Evolutionary conservation across 2,329 filamentous ascomycete species (phyloP).

Genomic region (Chaetoscypha palmicola): DNA sequence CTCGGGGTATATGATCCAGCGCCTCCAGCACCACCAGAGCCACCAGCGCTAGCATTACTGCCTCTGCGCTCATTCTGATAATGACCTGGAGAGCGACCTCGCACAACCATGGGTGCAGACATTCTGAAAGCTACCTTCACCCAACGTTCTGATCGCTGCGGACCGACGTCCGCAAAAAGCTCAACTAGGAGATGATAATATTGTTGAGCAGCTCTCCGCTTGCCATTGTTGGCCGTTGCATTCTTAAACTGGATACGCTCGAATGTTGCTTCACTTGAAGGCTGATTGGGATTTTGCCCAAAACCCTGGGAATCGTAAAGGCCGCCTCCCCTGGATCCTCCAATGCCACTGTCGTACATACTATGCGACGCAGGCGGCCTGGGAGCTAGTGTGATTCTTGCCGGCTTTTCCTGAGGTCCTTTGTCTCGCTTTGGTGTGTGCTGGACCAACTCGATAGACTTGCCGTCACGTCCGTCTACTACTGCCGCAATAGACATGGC

Average conservation of each 20-base stretch:
- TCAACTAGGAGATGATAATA: slow-evolving; percentile 68
- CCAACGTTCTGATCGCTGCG: slow-evolving; percentile 36
- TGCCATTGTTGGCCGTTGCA: slow-evolving; percentile 69
- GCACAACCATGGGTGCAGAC: slow-evolving; percentile 59
- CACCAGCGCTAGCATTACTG: slow-evolving; percentile 46
- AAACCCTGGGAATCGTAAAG: slow-evolving; percentile 22
- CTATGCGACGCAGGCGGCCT: slow-evolving; percentile 22
- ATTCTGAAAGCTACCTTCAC: slow-evolving; percentile 51
- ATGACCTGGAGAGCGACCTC: slow-evolving; percentile 57
- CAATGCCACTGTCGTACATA: slow-evolving; percentile 22
- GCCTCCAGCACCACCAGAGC: slow-evolving; percentile 29
- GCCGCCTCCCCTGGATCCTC: slow-evolving; percentile 14
- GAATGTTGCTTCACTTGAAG: slow-evolving; percentile 39
- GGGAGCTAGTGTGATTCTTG: slow-evolving; percentile 35
- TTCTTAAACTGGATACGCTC: slow-evolving; percentile 72
- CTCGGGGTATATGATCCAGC: slow-evolving; percentile 26
- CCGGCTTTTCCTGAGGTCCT: slow-evolving; percentile 58
- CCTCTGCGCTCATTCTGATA: slow-evolving; percentile 49
- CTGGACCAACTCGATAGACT: slow-evolving; percentile 65
- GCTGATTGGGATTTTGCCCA: slow-evolving; percentile 23
- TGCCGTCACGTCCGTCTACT: slow-evolving; percentile 54
- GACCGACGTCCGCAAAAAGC: slow-evolving; percentile 50
- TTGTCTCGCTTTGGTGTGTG: slow-evolving; percentile 69
- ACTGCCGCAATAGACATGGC: slow-evolving; percentile 61
- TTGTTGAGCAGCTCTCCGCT: slow-evolving; percentile 64